Evolutionary conservation across 768 basidiomycete genomes (phyloP), one percentile per base, ranked within the genome.

Genomic region (Sutorius australiensis): DNA sequence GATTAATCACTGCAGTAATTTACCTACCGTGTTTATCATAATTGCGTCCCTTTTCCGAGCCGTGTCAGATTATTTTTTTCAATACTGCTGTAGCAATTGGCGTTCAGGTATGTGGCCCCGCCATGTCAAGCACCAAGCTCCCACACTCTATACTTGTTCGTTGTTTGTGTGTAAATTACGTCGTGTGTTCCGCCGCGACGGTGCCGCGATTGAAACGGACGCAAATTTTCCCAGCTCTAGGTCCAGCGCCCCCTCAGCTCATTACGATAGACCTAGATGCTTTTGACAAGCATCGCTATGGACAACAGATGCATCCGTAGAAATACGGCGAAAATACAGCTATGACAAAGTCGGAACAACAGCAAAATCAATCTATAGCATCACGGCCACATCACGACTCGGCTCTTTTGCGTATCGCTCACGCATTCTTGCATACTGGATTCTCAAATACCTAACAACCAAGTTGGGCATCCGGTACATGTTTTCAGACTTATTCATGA

Each of bases 41-140:
- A 4, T 48, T 3, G 16, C 43, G 1, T 56, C 46, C 8, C 33
- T 37, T 36, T 56, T 54, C 9, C 54, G 61, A 16, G 45, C 48
- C 31, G 13, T 57, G 50, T 30, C 57, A 58, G 33, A 0, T 67
- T 17, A 0, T 67, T 17, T 30, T 67, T 17, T 30, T 50, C 17
- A 9, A 40, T 38, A 24, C 54, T 3, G 28, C 5, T 24, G 46
- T 56, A 19, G 51, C 53, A 30, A 54, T 51, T 42, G 62, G 64
- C 24, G 19, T 54, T 14, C 51, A 61, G 24, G 62, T 58, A 54
- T 43, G 56, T 33, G 17, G 42, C 17, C 7, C 7, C n/a, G 14
- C 19, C 36, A 16, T 46, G 31, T 10, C 36, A 31, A 42, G 14
- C n/a, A 21, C n/a, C 28, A 17, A 2, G 6, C 7, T 28, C 55